Conservation (phyloP, 148 eudicot genomes). For the Selenicereus undatus region DNA sequence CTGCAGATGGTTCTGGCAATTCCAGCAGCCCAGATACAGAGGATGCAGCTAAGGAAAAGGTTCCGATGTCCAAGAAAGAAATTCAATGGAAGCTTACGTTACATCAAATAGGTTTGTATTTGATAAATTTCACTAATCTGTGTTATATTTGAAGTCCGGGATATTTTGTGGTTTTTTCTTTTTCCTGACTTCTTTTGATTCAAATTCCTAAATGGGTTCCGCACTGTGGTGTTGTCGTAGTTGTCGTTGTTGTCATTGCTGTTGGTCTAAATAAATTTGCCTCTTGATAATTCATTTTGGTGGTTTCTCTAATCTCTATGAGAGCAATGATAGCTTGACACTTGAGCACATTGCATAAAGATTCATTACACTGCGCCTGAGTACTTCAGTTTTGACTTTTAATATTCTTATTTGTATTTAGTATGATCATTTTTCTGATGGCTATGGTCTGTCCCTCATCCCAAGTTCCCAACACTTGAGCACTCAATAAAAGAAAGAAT, state of each 20-base stretch:
- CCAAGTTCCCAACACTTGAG: too few relatives aligned
- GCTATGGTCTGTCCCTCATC: neutral
- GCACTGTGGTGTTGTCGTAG: too few relatives aligned
- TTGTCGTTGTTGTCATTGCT: too few relatives aligned
- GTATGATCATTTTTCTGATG: neutral
- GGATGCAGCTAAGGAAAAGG: slow-evolving; percentile 24
- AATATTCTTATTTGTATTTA: too few relatives aligned
- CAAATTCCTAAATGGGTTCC: neutral
- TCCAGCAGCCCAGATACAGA: slow-evolving; percentile 15
- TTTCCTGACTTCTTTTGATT: neutral
- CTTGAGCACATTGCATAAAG: neutral
- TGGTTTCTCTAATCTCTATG: too few relatives aligned
- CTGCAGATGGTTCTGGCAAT: slow-evolving; percentile 26
- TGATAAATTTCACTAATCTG: neutral
- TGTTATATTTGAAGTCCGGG: neutral
- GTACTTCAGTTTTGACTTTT: neutral
- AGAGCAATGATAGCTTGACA: neutral
- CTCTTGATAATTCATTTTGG: too few relatives aligned
- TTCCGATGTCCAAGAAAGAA: slow-evolving; percentile 47
- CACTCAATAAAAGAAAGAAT: too few relatives aligned
- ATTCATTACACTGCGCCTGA: neutral
- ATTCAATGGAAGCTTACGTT: slow-evolving; percentile 94
- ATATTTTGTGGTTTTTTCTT: neutral
- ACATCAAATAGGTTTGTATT: slow-evolving; percentile 91
- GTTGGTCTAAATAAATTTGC: too few relatives aligned